A percentile compares a stretch with the other conserved stretches of the same genome.
Conservation (phyloP, 192 early-diverging fungal species). For the Umbelopsis vinacea region DNA sequence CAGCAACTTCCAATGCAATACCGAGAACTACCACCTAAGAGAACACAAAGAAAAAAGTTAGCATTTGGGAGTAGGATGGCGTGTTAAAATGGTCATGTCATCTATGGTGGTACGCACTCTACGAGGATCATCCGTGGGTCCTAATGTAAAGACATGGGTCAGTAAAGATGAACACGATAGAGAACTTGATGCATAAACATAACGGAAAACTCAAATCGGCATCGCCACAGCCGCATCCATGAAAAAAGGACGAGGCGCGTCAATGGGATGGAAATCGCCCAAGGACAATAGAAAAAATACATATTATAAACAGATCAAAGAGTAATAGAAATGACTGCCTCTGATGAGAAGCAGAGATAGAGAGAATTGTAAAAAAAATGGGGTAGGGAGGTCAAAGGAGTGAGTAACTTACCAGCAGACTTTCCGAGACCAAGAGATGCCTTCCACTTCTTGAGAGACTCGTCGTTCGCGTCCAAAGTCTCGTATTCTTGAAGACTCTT, state of each 20-base stretch:
- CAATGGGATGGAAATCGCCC: background rate
- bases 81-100: background rate
- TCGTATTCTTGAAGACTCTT: conserved; percentile 88
- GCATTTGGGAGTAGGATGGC: too few relatives aligned
- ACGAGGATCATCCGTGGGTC: conserved; percentile 17
- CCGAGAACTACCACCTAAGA: conserved; percentile 73
- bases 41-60: background rate
- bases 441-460: conserved; percentile 98
- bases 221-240: conserved; percentile 7
- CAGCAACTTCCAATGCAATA: conserved; percentile 74
- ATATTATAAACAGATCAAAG: too few relatives aligned
- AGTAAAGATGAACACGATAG: background rate
- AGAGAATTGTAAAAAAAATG: background rate
- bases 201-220: background rate
- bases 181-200: background rate
- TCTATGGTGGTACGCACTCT: background rate
- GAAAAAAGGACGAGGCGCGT: background rate
- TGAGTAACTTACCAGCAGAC: conserved; percentile 50
- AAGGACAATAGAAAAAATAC: too few relatives aligned
- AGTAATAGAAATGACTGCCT: background rate
- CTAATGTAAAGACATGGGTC: background rate
- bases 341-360: background rate
- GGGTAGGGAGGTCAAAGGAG: background rate
- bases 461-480: conserved; percentile 86
- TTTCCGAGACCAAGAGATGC: conserved; percentile 82